Evolutionary conservation across 2,329 filamentous ascomycete genomes (phyloP).

Genomic region (Ampelomyces quisqualis): DNA sequence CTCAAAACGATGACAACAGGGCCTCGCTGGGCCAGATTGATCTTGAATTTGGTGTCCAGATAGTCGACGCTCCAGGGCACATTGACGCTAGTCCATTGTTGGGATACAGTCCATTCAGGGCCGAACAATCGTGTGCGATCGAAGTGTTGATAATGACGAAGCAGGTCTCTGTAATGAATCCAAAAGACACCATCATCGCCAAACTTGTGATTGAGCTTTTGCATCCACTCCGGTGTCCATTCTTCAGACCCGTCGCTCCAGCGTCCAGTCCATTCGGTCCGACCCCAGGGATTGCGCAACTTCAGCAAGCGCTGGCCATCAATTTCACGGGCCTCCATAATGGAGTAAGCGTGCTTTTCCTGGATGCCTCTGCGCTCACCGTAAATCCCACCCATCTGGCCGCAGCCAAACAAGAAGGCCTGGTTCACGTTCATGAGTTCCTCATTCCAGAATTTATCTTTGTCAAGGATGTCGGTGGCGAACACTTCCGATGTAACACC

Average conservation of each 20-base stretch:
- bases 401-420: constrained; percentile 76
- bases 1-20: constrained; percentile 61
- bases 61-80: constrained; percentile 64
- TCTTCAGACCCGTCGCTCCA: constrained; percentile 83
- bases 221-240: constrained; percentile 79
- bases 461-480: constrained; percentile 71
- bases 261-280: constrained; percentile 75
- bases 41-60: constrained; percentile 60
- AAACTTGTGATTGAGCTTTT: constrained; percentile 70
- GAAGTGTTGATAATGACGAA: constrained; percentile 60
- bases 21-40: constrained; percentile 54
- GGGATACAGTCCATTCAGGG: constrained; percentile 60
- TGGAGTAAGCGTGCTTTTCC: constrained; percentile 58
- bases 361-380: constrained; percentile 54
- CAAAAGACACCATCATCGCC: constrained; percentile 72
- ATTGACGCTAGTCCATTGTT: constrained; percentile 62
- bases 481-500: constrained; percentile 70
- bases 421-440: constrained; percentile 79
- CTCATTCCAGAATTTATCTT: constrained; percentile 79
- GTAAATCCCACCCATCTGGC: constrained; percentile 63
- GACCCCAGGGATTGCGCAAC: constrained; percentile 75
- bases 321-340: constrained; percentile 61
- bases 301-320: constrained; percentile 55
- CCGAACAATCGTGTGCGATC: constrained; percentile 63
- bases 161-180: constrained; percentile 61